These are phyloP conservation scores for Fomitopsis palustris DNA, from an alignment of 1,284 basidiomycete genomes.

Conservation along the genomic window DNA sequence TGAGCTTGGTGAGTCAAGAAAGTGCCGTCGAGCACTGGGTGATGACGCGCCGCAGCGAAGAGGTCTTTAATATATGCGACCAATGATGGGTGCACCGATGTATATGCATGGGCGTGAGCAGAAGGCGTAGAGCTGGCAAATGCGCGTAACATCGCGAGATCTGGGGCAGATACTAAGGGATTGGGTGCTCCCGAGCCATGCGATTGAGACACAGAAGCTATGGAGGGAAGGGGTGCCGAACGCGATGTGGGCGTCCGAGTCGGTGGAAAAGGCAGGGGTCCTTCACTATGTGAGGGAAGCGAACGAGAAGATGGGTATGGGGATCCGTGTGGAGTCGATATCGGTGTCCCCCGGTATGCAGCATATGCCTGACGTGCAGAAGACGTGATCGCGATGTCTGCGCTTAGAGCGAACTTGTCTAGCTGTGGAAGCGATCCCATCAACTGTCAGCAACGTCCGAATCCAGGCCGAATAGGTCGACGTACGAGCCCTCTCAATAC, in stretches of 20 bases:
- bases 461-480: not conserved
- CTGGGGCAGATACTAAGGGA: constrained; percentile 32
- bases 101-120: constrained; percentile 30
- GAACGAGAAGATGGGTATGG: constrained; percentile 34
- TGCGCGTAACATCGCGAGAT: constrained; percentile 37
- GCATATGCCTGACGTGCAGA: constrained; percentile 22
- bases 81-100: constrained; percentile 44
- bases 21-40: constrained; percentile 64
- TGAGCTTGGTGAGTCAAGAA: constrained; percentile 58
- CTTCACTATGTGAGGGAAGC: constrained; percentile 29
- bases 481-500: constrained; percentile 64
- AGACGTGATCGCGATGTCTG: constrained; percentile 38
- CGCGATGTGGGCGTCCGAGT: constrained; percentile 20
- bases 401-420: constrained; percentile 75
- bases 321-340: constrained; percentile 23
- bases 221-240: constrained; percentile 11
- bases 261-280: constrained; percentile 21
- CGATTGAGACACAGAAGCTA: constrained; percentile 15
- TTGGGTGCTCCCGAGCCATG: constrained; percentile 4
- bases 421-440: constrained; percentile 40
- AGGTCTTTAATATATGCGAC: constrained; percentile 67
- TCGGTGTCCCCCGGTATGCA: constrained; percentile 19
- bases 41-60: constrained; percentile 68
- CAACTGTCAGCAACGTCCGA: constrained; percentile 2
- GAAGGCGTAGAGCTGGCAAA: constrained; percentile 16